phyloP scores from a whole-genome alignment of 257 asterid species.

The Nicotiana knightiana region DNA sequence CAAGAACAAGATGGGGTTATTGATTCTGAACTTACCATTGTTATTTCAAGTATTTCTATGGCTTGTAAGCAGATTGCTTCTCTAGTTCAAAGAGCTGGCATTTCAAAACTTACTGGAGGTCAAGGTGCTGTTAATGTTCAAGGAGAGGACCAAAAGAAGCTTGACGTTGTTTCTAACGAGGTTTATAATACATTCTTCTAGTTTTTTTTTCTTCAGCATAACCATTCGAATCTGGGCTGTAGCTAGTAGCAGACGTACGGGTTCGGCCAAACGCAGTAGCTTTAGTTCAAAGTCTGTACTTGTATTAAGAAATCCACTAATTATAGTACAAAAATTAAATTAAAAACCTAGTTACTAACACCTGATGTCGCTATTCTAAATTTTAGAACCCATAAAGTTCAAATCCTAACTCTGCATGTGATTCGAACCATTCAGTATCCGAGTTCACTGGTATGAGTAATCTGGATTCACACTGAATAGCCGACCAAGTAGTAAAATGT shows the following conservation, averaged over 20 bases:
- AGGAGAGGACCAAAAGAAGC: conserved; percentile 97
- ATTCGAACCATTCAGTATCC: background rate
- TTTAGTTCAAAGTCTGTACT: too few species aligned
- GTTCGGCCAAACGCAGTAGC: too few species aligned
- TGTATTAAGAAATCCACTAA: too few species aligned
- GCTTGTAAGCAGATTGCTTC: conserved; percentile 94
- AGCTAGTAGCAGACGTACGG: too few species aligned
- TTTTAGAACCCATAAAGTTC: too few species aligned
- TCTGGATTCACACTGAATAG: background rate
- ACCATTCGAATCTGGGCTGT: too few species aligned
- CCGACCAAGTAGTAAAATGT: background rate
- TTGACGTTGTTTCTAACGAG: conserved; percentile 78
- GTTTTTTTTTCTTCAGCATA: background rate
- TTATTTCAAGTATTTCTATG: conserved; percentile 77
- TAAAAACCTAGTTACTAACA: too few species aligned
- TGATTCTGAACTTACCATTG: conserved; percentile 85
- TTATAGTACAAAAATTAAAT: too few species aligned
- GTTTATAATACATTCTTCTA: conserved; percentile 6
- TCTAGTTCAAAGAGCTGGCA: conserved; percentile 76
- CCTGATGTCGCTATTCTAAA: too few species aligned
- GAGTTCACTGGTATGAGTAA: background rate
- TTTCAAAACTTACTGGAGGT: conserved; percentile 74
- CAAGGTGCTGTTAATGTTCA: conserved; percentile 83
- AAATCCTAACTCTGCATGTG: too few species aligned
- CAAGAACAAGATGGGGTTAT: conserved; percentile 74